Conservation (phyloP, 805 yeast species). For the Suhomyces vadensis region DNA sequence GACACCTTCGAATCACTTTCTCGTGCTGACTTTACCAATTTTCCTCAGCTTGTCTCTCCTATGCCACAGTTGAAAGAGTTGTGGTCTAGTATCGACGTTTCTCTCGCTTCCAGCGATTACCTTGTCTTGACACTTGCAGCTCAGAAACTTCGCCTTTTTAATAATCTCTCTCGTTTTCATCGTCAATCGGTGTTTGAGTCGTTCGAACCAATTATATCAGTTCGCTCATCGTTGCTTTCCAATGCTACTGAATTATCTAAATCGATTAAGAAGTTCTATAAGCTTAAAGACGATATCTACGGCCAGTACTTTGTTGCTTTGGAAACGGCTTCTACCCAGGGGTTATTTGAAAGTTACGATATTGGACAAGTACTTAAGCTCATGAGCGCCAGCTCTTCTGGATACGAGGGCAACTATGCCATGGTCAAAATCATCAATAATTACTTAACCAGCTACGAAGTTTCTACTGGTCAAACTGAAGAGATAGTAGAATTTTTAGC, state of each 20-base stretch:
- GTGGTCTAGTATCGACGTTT: constrained; percentile 19
- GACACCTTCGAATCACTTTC: constrained; percentile 24
- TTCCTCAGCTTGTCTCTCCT: constrained; percentile 8
- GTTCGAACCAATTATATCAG: neutral
- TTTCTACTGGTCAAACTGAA: constrained; percentile 7
- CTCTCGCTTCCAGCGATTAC: constrained; percentile 23
- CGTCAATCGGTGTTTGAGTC: constrained; percentile 9
- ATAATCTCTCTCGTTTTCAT: constrained; percentile 18
- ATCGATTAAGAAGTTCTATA: constrained; percentile 39
- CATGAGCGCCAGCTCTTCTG: constrained; percentile 22
- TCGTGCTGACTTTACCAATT: constrained; percentile 18
- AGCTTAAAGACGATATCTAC: constrained; percentile 40
- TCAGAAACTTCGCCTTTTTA: constrained; percentile 30
- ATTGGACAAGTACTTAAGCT: constrained; percentile 5
- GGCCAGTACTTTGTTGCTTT: constrained; percentile 28
- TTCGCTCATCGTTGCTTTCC: constrained; percentile 25
- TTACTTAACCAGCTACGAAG: constrained; percentile 12
- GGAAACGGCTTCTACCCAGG: constrained; percentile 7
- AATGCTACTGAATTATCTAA: constrained; percentile 23
- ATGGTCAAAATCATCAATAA: constrained; percentile 21
- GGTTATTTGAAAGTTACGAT: neutral
- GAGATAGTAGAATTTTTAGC: constrained; percentile 34
- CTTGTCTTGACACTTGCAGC: constrained; percentile 18
- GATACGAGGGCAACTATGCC: constrained; percentile 26
- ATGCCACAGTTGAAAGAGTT: constrained; percentile 12